Conservation (phyloP, 2,329 filamentous ascomycete species). For the Cercospora nicotianae region DNA sequence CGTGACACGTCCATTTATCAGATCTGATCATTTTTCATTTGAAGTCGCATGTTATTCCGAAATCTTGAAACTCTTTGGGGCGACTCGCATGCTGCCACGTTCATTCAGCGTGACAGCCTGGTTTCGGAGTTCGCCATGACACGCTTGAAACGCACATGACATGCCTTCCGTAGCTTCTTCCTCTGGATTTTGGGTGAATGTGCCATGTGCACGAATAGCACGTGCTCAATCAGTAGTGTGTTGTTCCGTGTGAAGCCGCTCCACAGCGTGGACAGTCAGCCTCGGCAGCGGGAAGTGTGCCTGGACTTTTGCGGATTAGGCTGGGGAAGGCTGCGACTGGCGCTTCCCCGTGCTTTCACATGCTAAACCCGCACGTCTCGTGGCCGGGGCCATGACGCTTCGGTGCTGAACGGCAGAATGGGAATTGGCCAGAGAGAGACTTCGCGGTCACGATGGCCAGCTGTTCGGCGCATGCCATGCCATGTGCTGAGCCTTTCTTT, state of each 20-base stretch:
- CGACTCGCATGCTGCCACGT: conserved; percentile 1
- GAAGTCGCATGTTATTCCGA: neutral
- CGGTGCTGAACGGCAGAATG: conserved; percentile 3
- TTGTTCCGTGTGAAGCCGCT: neutral
- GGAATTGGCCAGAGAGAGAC: conserved; percentile 5
- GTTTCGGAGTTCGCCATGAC: neutral
- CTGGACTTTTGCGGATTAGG: conserved; percentile 5
- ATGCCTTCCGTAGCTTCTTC: neutral
- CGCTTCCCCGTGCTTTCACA: conserved; percentile 12
- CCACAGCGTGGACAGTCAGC: neutral
- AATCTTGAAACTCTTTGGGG: neutral
- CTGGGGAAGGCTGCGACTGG: neutral
- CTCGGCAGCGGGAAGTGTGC: neutral
- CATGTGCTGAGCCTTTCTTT: neutral
- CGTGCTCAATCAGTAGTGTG: neutral
- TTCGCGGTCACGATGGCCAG: conserved; percentile 16
- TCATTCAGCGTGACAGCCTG: neutral
- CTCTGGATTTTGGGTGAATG: neutral
- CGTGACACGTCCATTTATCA: neutral
- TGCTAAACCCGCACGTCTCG: conserved; percentile 14
- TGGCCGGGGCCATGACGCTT: conserved; percentile 10
- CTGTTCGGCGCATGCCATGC: neutral
- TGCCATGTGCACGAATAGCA: neutral
- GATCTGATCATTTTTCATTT: neutral
- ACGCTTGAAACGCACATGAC: neutral